Evolutionary conservation across 2,329 filamentous ascomycete genomes (phyloP).

Genomic region (Stagonosporopsis tanaceti): DNA sequence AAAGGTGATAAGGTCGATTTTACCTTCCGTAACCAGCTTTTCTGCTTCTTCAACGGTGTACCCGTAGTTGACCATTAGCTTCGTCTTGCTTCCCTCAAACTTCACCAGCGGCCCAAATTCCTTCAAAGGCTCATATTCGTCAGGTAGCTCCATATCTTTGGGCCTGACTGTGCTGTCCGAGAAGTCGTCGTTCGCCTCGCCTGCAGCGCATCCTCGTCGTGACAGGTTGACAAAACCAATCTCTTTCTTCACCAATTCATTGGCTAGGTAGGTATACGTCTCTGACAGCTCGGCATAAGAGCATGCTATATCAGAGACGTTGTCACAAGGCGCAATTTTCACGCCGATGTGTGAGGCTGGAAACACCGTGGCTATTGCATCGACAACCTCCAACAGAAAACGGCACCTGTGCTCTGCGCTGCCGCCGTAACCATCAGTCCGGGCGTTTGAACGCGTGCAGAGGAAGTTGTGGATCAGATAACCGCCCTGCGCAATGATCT

Average conservation of each 20-base stretch:
- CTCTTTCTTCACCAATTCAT: constrained; percentile 4
- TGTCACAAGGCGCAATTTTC: constrained; percentile 41
- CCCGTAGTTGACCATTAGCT: constrained; percentile 37
- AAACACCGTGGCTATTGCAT: constrained; percentile 36
- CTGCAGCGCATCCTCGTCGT: constrained; percentile 9
- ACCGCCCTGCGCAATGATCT: constrained; percentile 25
- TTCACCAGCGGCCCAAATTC: constrained; percentile 37
- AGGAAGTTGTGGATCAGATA: constrained; percentile 27
- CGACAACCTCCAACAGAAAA: constrained; percentile 44
- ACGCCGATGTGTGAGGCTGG: constrained; percentile 30
- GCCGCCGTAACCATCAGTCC: constrained; percentile 46
- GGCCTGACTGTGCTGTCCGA: constrained; percentile 11
- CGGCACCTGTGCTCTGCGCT: constrained; percentile 40
- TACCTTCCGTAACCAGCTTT: constrained; percentile 19
- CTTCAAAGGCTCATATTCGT: constrained; percentile 26
- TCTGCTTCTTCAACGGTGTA: constrained; percentile 35
- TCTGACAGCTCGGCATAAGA: constrained; percentile 13
- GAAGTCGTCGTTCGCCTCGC: constrained; percentile 6
- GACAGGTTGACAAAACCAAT: constrained; percentile 16
- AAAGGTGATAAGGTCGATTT: constrained; percentile 33
- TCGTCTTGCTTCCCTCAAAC: constrained; percentile 33
- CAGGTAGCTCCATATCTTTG: constrained; percentile 18
- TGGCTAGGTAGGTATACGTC: constrained; percentile 20
- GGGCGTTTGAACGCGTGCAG: constrained; percentile 31
- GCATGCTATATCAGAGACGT: constrained; percentile 13